phyloP scores from a whole-genome alignment of 495 filamentous ascomycete species.

The Penicillium silybi region DNA sequence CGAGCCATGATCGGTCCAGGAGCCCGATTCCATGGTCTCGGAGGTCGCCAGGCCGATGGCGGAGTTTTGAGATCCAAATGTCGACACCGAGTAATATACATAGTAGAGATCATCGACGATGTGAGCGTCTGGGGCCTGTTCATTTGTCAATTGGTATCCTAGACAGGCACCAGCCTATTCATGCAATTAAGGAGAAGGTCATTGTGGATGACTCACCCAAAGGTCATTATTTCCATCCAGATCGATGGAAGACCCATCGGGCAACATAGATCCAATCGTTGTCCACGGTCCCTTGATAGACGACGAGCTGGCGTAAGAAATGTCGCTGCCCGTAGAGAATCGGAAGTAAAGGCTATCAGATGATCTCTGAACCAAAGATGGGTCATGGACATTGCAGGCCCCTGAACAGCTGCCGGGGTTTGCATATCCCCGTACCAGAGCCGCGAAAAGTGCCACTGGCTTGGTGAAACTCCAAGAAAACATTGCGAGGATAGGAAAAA shows the following conservation, averaged over 20 bases:
- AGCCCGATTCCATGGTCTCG: slow-evolving; percentile 52
- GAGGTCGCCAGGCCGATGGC: slow-evolving; percentile 69
- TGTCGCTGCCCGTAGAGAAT: slow-evolving; percentile 65
- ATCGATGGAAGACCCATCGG: slow-evolving; percentile 57
- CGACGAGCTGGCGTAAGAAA: slow-evolving; percentile 59
- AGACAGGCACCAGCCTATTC: too few species aligned
- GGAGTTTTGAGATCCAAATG: slow-evolving; percentile 61
- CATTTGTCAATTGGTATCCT: neutral
- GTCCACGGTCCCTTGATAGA: slow-evolving; percentile 66
- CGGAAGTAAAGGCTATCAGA: slow-evolving; percentile 68
- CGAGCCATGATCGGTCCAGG: slow-evolving; percentile 53
- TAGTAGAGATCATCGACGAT: slow-evolving; percentile 57
- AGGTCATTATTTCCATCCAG: slow-evolving; percentile 56
- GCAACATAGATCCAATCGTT: slow-evolving; percentile 53
- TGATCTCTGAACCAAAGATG: slow-evolving; percentile 56
- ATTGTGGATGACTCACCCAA: slow-evolving; percentile 48
- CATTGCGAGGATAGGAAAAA: slow-evolving; percentile 1
- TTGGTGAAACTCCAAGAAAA: neutral
- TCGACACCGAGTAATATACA: slow-evolving; percentile 67
- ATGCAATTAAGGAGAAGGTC: too few species aligned
- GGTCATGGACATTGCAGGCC: slow-evolving; percentile 61
- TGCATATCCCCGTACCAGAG: slow-evolving; percentile 41
- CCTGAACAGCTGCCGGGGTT: slow-evolving; percentile 58
- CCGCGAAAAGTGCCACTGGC: slow-evolving; percentile 11
- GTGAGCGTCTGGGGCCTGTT: slow-evolving; percentile 62